Evolutionary conservation across 2,329 filamentous ascomycete genomes (phyloP).

Genomic region (Trichoderma breve): DNA sequence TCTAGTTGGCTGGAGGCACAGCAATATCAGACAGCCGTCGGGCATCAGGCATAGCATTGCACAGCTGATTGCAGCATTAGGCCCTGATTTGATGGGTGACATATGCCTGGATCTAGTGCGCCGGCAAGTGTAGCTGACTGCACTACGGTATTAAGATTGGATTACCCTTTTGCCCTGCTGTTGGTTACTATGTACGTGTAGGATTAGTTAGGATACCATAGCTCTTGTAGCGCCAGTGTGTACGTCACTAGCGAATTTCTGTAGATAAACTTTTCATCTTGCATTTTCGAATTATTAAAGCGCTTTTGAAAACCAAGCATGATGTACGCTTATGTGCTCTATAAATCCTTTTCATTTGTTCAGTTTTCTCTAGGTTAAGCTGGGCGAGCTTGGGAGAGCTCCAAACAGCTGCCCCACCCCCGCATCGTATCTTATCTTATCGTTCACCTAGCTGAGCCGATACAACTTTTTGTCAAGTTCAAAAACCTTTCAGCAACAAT

Average conservation of each 20-base stretch:
- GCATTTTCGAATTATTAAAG: neutral
- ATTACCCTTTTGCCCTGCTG: neutral
- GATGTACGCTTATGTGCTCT: no score
- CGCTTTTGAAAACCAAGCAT: neutral
- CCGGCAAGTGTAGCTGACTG: neutral
- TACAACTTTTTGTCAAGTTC: slow-evolving; percentile 24
- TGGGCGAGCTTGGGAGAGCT: neutral
- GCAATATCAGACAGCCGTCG: slow-evolving; percentile 47
- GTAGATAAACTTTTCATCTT: neutral
- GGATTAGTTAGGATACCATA: neutral
- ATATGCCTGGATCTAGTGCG: slow-evolving; percentile 58
- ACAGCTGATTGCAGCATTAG: slow-evolving; percentile 65
- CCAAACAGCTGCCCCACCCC: slow-evolving; percentile 20
- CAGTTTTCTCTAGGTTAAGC: neutral
- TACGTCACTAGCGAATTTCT: neutral
- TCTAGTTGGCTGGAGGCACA: slow-evolving; percentile 58
- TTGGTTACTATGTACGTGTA: neutral
- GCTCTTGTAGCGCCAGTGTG: neutral
- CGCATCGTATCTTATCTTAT: slow-evolving; percentile 36
- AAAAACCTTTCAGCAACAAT: slow-evolving; percentile 26
- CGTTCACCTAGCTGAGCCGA: slow-evolving; percentile 33
- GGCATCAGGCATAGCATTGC: slow-evolving; percentile 62
- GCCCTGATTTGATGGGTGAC: slow-evolving; percentile 54
- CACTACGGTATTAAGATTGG: neutral
- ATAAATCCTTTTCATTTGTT: neutral